A percentile compares a stretch with the other conserved stretches of the same genome.
Evolutionary conservation across 495 filamentous ascomycete genomes (phyloP).

Genomic region (Talaromyces proteolyticus): DNA sequence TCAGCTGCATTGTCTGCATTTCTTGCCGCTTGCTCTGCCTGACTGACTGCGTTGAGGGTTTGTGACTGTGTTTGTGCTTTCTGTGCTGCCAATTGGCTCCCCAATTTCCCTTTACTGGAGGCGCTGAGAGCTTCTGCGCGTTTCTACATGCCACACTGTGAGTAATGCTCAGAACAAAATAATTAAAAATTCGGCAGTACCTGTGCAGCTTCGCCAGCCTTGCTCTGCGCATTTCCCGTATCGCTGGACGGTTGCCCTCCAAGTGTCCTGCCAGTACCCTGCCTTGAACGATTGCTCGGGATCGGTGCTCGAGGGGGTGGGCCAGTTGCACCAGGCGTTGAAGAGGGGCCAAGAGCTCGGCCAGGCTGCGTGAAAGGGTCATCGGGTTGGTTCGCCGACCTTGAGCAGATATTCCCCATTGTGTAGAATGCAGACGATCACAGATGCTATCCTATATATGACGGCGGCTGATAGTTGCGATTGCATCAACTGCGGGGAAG

Average conservation of each 20-base stretch:
- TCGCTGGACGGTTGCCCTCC: constrained; percentile 30
- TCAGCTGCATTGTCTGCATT: constrained; percentile 50
- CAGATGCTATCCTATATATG: too few relatives aligned
- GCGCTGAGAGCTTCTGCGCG: constrained; percentile 24
- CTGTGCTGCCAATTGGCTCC: constrained; percentile 56
- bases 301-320: constrained; percentile 28
- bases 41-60: constrained; percentile 51
- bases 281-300: constrained; percentile 33
- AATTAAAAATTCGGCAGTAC: constrained; percentile 24
- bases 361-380: constrained; percentile 56
- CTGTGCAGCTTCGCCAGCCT: constrained; percentile 65
- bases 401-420: constrained; percentile 76
- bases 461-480: too few relatives aligned
- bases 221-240: constrained; percentile 45
- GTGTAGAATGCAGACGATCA: too few relatives aligned
- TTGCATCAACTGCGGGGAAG: background rate
- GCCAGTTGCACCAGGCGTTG: constrained; percentile 19
- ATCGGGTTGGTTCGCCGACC: constrained; percentile 45
- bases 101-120: constrained; percentile 47
- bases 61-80: constrained; percentile 58
- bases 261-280: constrained; percentile 50
- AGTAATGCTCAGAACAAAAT: constrained; percentile 1
- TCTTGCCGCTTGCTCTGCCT: constrained; percentile 47
- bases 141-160: constrained; percentile 21
- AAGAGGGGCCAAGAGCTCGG: constrained; percentile 49